Evolutionary conservation across 192 early-diverging fungal species (phyloP).

Genomic region (Gigaspora rosea): DNA sequence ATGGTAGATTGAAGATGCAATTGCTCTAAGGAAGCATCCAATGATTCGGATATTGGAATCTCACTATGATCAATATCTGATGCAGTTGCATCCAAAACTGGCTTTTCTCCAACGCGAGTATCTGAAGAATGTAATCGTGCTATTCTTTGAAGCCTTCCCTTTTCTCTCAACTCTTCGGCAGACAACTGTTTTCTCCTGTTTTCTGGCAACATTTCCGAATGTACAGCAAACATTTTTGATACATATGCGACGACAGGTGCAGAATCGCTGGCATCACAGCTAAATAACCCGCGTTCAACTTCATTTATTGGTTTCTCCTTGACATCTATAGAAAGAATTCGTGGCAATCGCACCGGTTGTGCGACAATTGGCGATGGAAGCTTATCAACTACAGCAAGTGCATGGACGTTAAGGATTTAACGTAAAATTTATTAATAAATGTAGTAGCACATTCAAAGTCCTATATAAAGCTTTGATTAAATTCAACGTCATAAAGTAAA

Average conservation of each 20-base stretch:
- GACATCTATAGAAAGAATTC: conserved; percentile 55
- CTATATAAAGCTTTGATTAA: not conserved
- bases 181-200: conserved; percentile 69
- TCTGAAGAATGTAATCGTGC: conserved; percentile 39
- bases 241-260: conserved; percentile 84
- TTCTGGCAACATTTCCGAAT: conserved; percentile 72
- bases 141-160: conserved; percentile 56
- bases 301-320: conserved; percentile 53
- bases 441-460: not conserved
- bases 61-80: conserved; percentile 36
- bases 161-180: conserved; percentile 89
- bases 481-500: not conserved
- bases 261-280: conserved; percentile 62
- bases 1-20: not conserved
- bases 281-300: conserved; percentile 73
- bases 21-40: conserved; percentile 14
- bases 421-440: not conserved
- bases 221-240: conserved; percentile 92
- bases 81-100: conserved; percentile 29
- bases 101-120: conserved; percentile 30
- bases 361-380: conserved; percentile 84
- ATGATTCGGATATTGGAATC: conserved; percentile 35
- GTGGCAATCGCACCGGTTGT: conserved; percentile 77
- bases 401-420: conserved; percentile 13
- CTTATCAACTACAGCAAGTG: conserved; percentile 80